A percentile compares a stretch with the other conserved stretches of the same genome.
Evolutionary conservation across 805 yeast genomes (phyloP).

Genomic region (Kazachstania africana): DNA sequence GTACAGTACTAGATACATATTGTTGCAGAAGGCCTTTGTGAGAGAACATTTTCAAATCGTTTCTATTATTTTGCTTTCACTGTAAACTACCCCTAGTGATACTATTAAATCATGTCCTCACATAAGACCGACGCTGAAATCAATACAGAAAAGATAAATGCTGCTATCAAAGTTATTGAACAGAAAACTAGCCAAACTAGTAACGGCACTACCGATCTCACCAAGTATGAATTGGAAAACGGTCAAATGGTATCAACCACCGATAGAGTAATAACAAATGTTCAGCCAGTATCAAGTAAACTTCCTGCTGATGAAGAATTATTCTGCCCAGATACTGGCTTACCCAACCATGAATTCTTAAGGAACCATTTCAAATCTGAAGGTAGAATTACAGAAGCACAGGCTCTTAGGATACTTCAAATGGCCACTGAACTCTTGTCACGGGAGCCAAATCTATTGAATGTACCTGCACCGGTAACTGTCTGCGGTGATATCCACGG

Average conservation of each 20-base stretch:
- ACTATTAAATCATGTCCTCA: too few species aligned
- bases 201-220: not conserved
- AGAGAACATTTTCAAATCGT: too few species aligned
- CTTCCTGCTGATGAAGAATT: constrained; percentile 60
- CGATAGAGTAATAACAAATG: constrained; percentile 38
- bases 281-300: constrained; percentile 53
- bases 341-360: constrained; percentile 64
- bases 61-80: too few species aligned
- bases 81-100: too few species aligned
- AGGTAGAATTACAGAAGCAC: constrained; percentile 65
- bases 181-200: constrained; percentile 25
- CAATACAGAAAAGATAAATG: constrained; percentile 47
- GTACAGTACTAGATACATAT: too few species aligned
- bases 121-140: constrained; percentile 27
- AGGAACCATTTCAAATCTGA: constrained; percentile 66
- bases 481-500: constrained; percentile 98
- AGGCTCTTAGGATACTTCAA: constrained; percentile 53
- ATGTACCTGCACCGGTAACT: constrained; percentile 85
- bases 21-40: too few species aligned
- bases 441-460: constrained; percentile 67
- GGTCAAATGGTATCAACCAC: constrained; percentile 38
- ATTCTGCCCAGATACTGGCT: constrained; percentile 42
- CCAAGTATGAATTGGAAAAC: constrained; percentile 36
- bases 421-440: constrained; percentile 53
- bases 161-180: constrained; percentile 51